phyloP scores from a whole-genome alignment of 345 rosid genomes.

The Angophora floribunda region DNA sequence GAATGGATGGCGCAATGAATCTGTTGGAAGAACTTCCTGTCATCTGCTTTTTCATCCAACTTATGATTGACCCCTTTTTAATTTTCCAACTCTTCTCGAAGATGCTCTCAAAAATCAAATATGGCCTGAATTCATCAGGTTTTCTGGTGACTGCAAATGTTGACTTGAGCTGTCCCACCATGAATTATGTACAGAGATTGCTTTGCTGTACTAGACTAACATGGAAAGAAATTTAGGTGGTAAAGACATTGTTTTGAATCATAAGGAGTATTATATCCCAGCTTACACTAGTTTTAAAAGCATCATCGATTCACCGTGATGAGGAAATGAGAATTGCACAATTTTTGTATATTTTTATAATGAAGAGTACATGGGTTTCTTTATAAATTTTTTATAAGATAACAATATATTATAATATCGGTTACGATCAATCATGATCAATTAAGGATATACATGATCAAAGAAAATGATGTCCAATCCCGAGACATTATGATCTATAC shows the following conservation, averaged over 20 bases:
- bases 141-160: not conserved
- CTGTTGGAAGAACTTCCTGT: not conserved
- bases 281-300: not conserved
- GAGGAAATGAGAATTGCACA: not conserved
- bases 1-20: not conserved
- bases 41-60: not conserved
- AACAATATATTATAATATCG: not conserved
- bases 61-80: not conserved
- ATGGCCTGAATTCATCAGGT: not conserved
- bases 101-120: not conserved
- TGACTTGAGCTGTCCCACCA: not conserved
- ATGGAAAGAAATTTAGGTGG: not conserved
- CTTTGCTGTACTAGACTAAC: not conserved
- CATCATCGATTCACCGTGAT: not conserved
- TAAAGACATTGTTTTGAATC: not conserved
- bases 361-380: not conserved
- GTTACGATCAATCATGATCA: not conserved
- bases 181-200: not conserved
- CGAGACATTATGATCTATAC: not conserved
- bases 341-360: not conserved
- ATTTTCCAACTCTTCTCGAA: not conserved
- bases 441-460: not conserved
- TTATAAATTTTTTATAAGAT: not conserved
- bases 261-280: not conserved
- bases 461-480: not conserved